Evolutionary conservation across 306 rosid genomes (phyloP).

Genomic region (Oemleria cerasiformis): DNA sequence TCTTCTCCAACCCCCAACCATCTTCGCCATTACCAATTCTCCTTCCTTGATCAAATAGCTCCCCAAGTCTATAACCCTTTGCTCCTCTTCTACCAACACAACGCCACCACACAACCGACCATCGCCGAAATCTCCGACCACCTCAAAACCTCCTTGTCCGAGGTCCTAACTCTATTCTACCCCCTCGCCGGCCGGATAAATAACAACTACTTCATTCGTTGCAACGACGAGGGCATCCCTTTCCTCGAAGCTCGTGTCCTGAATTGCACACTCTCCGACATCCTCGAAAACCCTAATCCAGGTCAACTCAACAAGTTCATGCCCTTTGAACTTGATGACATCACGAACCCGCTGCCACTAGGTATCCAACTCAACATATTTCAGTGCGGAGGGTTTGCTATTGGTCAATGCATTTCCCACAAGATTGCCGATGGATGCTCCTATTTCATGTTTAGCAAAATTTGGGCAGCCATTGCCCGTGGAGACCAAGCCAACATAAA

Average conservation of each 20-base stretch:
- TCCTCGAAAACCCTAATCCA: conserved; percentile 16
- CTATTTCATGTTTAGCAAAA: conserved; percentile 25
- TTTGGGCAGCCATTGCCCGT: conserved; percentile 33
- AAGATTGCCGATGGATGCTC: conserved; percentile 30
- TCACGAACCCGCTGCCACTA: neutral
- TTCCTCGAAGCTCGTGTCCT: conserved; percentile 19
- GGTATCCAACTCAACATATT: conserved; percentile 34
- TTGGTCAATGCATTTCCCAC: conserved; percentile 29
- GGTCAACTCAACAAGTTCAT: conserved; percentile 23
- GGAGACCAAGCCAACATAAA: conserved; percentile 12
- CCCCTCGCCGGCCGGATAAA: conserved; percentile 29
- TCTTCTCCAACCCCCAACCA: conserved; percentile 36
- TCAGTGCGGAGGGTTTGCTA: conserved; percentile 24
- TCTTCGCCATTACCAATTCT: conserved; percentile 41
- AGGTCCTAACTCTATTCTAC: conserved; percentile 28
- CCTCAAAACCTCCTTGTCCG: conserved; percentile 28
- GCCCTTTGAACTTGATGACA: conserved; percentile 23
- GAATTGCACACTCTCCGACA: conserved; percentile 8
- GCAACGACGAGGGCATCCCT: conserved; percentile 30
- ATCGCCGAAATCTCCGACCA: conserved; percentile 12
- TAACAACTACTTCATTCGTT: conserved; percentile 20
- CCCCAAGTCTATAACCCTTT: conserved; percentile 37
- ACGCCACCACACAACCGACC: neutral
- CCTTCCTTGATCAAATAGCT: conserved; percentile 53
- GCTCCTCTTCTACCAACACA: conserved; percentile 31